phyloP scores from a whole-genome alignment of 352 stramenopile species.

The Plasmopara muralis region DNA sequence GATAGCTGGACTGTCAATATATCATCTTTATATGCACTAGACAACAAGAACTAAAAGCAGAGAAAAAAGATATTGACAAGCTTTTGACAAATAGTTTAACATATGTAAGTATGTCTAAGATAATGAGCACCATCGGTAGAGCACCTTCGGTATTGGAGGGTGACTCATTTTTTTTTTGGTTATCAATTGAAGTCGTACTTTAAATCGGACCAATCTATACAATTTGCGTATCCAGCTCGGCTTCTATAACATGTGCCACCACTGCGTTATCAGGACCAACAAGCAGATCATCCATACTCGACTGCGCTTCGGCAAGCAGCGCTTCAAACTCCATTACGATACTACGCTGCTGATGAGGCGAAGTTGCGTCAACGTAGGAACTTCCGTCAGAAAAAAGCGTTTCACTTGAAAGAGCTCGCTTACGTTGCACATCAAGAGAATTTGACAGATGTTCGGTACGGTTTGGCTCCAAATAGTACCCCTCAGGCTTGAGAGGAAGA shows the following conservation, averaged over 20 bases:
- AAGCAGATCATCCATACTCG: constrained; percentile 54
- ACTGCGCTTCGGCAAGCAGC: constrained; percentile 62
- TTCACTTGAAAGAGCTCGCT: constrained; percentile 29
- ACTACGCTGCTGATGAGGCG: constrained; percentile 26
- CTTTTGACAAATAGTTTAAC: too few relatives aligned
- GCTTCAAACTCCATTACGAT: constrained; percentile 67
- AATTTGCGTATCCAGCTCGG: constrained; percentile 25
- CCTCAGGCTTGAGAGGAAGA: constrained; percentile 72
- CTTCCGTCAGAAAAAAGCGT: constrained; percentile 40
- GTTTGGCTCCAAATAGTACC: constrained; percentile 77
- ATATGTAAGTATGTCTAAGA: too few relatives aligned
- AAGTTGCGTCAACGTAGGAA: constrained; percentile 24
- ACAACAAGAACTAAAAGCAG: too few relatives aligned
- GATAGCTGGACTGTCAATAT: too few relatives aligned
- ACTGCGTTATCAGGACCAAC: constrained; percentile 16
- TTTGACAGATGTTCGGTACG: constrained; percentile 24
- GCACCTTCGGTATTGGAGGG: too few relatives aligned
- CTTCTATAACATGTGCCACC: constrained; percentile 11
- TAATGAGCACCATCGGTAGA: too few relatives aligned
- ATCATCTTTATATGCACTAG: too few relatives aligned
- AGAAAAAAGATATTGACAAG: too few relatives aligned
- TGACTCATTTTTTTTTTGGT: too few relatives aligned
- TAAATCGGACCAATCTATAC: constrained; percentile 13
- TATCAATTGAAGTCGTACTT: too few relatives aligned
- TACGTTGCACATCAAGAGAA: constrained; percentile 17